phyloP scores from a whole-genome alignment of 345 rosid genomes.

The Salix purpurea region DNA sequence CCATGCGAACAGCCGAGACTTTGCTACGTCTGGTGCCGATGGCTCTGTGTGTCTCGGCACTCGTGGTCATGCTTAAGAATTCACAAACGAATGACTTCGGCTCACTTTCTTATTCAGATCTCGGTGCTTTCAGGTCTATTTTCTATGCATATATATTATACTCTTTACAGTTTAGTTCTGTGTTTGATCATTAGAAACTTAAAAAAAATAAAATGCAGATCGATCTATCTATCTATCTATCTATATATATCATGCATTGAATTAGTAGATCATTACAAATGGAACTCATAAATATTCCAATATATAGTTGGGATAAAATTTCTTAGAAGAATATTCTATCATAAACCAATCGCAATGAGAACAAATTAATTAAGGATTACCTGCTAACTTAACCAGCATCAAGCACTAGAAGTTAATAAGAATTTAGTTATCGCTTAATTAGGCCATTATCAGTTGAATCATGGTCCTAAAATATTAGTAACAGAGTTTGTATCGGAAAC shows the following conservation, averaged over 20 bases:
- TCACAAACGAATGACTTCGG: conserved; percentile 63
- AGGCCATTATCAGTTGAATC: too few relatives aligned
- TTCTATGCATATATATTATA: background rate
- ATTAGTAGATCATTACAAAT: too few relatives aligned
- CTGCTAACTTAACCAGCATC: too few relatives aligned
- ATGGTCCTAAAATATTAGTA: too few relatives aligned
- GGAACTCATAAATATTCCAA: background rate
- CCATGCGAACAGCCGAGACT: conserved; percentile 43
- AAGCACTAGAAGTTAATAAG: too few relatives aligned
- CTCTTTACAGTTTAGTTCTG: background rate
- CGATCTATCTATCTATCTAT: too few relatives aligned
- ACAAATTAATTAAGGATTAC: too few relatives aligned
- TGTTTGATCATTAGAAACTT: background rate
- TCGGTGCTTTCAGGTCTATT: conserved; percentile 67
- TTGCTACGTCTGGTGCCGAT: conserved; percentile 53
- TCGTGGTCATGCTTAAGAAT: conserved; percentile 65
- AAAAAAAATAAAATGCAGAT: too few relatives aligned
- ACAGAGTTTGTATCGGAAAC: too few relatives aligned
- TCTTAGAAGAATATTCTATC: background rate
- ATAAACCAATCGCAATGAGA: too few relatives aligned
- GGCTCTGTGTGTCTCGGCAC: conserved; percentile 54
- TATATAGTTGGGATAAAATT: background rate
- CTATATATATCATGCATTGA: too few relatives aligned
- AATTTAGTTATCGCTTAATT: too few relatives aligned
- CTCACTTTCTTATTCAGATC: conserved; percentile 68